phyloP scores from a whole-genome alignment of 805 yeast species.

The Candida nanaspora region DNA sequence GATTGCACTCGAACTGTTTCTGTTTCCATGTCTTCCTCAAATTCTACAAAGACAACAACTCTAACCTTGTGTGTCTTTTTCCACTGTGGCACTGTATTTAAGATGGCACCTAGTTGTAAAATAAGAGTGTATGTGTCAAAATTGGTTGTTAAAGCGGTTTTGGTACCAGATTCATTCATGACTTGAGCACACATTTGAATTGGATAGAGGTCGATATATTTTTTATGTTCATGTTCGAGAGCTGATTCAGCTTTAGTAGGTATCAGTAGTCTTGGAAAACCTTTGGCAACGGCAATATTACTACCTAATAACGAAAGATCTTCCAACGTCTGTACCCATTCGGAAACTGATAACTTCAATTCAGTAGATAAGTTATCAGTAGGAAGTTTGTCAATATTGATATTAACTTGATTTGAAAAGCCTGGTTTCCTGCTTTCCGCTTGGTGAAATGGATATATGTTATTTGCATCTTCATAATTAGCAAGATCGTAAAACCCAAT shows the following conservation, averaged over 20 bases:
- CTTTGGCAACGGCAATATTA: slow-evolving; percentile 90
- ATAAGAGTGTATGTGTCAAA: slow-evolving; percentile 95
- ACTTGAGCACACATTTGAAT: slow-evolving; percentile 92
- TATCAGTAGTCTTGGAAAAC: slow-evolving; percentile 60
- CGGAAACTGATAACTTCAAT: slow-evolving; percentile 56
- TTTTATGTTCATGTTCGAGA: slow-evolving; percentile 26
- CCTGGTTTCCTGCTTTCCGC: slow-evolving; percentile 18
- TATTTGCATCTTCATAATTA: slow-evolving; percentile 6
- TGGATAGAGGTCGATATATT: slow-evolving; percentile 85
- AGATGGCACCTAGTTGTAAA: slow-evolving; percentile 86
- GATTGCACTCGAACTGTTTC: slow-evolving; percentile 58
- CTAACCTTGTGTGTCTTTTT: slow-evolving; percentile 64
- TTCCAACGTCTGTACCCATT: slow-evolving; percentile 91
- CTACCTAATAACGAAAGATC: slow-evolving; percentile 84
- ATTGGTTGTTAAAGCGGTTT: slow-evolving; percentile 72
- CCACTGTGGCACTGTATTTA: slow-evolving; percentile 94
- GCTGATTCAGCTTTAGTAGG: slow-evolving; percentile 40
- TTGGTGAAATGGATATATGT: slow-evolving; percentile 12
- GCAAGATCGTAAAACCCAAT: slow-evolving; percentile 76
- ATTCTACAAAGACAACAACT: slow-evolving; percentile 87
- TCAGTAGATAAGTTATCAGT: slow-evolving; percentile 77
- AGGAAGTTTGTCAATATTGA: slow-evolving; percentile 16
- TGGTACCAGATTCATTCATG: slow-evolving; percentile 54
- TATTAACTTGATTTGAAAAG: slow-evolving; percentile 17
- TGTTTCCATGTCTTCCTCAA: slow-evolving; percentile 56